Evolutionary conservation across 73 alveolate species (phyloP), one percentile per base, ranked within the genome.

Genomic region (Blepharisma japonicum): DNA sequence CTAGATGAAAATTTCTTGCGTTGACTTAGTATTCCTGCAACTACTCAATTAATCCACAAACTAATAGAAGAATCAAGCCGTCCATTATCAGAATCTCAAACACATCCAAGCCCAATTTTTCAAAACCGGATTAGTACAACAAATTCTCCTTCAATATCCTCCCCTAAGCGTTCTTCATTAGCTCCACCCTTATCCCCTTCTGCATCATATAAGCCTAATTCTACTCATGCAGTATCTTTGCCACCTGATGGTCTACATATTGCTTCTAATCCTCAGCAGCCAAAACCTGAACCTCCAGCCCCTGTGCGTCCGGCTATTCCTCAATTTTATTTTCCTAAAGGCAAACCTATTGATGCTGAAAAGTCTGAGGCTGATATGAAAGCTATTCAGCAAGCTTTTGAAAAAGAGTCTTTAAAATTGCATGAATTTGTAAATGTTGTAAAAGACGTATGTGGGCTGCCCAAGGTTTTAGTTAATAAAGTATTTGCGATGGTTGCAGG

Each of bases 391-490:
- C 68, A 71, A 80, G 84, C 82, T 7, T 93, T 71, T 81, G 18
- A 84, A 71, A 20, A 85, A 86, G 72, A 82, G 77, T 56, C 91
- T 90, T 74, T 71, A 86, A 47, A 83, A 82, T 20, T 49, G 49
- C 86, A 80, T 45, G 91, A 87, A 9, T 94, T 94, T 84, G 90
- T 82, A 68, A 68, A 79, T 38, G 74, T 89, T 49, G 81, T 96
- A 7, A 81, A 89, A 11, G 90, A 87, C 45, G 90, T 94, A 25
- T 88, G 96, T 55, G 96, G 92, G 55, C 86, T 95, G 54, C 98
- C 98, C 7, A 90, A 86, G 68, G 89, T 90, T 85, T 82, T 91
- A 32, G 87, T 80, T 46, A 66, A 54, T 47, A 78, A 86, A 25
- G 79, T 92, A 47, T 90, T 93, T 81, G 42, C 3, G 42, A 82